Conservation (phyloP, 2,329 filamentous ascomycete genomes). For the Fusarium siculi region DNA sequence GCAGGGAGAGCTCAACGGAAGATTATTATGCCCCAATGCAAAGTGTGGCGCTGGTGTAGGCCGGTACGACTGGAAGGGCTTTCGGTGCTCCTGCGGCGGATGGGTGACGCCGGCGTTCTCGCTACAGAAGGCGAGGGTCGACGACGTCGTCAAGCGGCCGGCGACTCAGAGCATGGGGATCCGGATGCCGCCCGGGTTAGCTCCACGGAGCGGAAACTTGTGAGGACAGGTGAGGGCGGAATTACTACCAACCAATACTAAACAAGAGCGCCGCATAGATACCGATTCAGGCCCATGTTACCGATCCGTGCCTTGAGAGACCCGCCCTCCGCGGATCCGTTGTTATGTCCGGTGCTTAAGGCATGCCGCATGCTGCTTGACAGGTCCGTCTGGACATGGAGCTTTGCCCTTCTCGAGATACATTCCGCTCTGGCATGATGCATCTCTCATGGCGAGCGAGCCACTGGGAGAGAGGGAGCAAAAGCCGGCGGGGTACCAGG, state of each 20-base stretch:
- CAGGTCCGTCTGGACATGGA: conserved; percentile 9
- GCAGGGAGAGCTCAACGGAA: conserved; percentile 82
- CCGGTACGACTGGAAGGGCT: conserved; percentile 95
- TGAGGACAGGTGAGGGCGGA: conserved; percentile 30
- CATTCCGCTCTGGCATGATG: conserved; percentile 7
- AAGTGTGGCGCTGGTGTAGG: conserved; percentile 87
- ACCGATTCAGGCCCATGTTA: neutral
- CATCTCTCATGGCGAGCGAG: conserved; percentile 5
- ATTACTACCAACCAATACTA: neutral
- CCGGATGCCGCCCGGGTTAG: conserved; percentile 63
- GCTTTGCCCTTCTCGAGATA: neutral
- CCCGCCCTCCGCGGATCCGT: conserved; percentile 11
- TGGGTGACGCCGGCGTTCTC: conserved; percentile 95
- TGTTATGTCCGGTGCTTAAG: conserved; percentile 9
- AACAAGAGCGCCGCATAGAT: neutral
- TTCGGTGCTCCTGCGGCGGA: conserved; percentile 88
- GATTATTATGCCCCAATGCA: conserved; percentile 81
- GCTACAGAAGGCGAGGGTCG: conserved; percentile 82
- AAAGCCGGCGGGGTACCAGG: conserved; percentile 23
- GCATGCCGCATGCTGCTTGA: neutral
- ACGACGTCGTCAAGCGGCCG: conserved; percentile 63
- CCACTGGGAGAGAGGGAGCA: conserved; percentile 10
- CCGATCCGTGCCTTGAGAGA: conserved; percentile 17
- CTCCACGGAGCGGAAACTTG: conserved; percentile 49
- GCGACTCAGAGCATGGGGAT: conserved; percentile 57